phyloP scores from a whole-genome alignment of 2,329 filamentous ascomycete species.

The Leptographium lundbergii region DNA sequence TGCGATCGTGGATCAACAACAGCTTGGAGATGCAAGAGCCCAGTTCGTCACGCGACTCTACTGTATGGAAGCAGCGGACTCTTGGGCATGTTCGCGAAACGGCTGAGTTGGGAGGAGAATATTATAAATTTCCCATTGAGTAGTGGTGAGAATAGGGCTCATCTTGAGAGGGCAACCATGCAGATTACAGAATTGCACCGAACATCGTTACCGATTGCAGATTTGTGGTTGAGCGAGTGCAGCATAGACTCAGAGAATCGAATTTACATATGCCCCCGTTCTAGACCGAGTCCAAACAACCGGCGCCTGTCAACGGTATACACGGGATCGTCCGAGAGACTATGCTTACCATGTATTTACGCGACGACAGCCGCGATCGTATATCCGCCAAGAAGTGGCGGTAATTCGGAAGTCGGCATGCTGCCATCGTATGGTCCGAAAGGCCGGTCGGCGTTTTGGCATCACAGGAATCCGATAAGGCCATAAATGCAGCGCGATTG shows the following conservation, averaged over 20 bases:
- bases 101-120: not conserved
- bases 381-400: not conserved
- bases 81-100: not conserved
- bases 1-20: constrained; percentile 6
- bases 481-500: not conserved
- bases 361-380: not conserved
- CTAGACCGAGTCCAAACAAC: not conserved
- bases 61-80: not conserved
- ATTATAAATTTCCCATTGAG: not conserved
- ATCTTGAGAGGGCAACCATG: not conserved
- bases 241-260: not conserved
- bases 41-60: not conserved
- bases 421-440: not conserved
- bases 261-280: not conserved
- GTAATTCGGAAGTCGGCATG: not conserved
- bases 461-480: not conserved
- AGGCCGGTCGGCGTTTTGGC: not conserved
- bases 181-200: not conserved
- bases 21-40: not conserved
- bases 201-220: not conserved
- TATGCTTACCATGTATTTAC: not conserved
- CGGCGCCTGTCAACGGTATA: no score
- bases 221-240: not conserved
- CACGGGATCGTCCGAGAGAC: no score
- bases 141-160: not conserved